Evolutionary conservation across 441 rosid genomes (phyloP).

Genomic region (Biscutella auriculata): DNA sequence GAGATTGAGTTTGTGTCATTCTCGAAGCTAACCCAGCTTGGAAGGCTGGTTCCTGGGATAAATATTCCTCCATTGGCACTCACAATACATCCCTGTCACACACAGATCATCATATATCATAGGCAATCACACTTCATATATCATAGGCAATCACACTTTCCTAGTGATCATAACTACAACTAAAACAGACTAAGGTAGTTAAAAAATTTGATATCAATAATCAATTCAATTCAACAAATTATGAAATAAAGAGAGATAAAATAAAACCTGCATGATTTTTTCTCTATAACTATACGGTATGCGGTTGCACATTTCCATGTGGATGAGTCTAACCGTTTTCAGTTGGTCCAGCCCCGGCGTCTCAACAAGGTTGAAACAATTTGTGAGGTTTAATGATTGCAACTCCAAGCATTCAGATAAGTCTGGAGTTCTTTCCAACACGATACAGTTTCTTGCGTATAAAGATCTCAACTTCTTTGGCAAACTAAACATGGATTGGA

Average conservation of each 20-base stretch:
- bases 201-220: not conserved
- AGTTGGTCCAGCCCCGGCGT: conserved; percentile 6
- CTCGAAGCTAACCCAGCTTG: conserved; percentile 7
- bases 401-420: not conserved
- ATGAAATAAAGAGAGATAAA: not conserved
- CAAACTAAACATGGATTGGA: conserved; percentile 5
- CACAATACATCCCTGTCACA: conserved; percentile 4
- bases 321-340: conserved; percentile 1
- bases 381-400: not conserved
- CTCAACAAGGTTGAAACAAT: not conserved
- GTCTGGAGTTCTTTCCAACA: conserved; percentile 9
- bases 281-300: not conserved
- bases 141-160: not conserved
- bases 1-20: not conserved
- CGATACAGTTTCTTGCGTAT: not conserved
- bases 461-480: not conserved
- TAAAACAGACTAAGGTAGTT: not conserved
- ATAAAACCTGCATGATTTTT: not conserved
- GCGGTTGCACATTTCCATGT: conserved; percentile 11
- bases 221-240: not conserved
- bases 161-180: not conserved
- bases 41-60: conserved; percentile 4
- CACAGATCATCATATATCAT: not conserved
- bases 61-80: not conserved
- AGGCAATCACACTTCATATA: no score